A percentile compares a stretch with the other conserved stretches of the same genome.
These are phyloP conservation scores for Mycosphaerella sp. DNA, from an alignment of 2,329 filamentous ascomycete genomes.

Conservation along the genomic window DNA sequence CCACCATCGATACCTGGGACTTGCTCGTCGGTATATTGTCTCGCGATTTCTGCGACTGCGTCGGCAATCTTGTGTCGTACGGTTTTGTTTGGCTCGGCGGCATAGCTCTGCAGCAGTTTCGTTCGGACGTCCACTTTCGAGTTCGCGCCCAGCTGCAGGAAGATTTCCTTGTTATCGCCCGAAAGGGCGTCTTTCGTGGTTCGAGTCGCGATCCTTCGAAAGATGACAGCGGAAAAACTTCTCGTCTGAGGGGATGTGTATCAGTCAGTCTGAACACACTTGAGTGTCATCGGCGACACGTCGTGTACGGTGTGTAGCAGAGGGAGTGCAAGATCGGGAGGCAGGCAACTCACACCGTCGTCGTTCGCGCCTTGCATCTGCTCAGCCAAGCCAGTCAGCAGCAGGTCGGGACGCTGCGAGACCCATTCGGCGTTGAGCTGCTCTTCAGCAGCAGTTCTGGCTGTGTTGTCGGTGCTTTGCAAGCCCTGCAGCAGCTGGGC, in stretches of 20 bases:
- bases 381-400: slow-evolving; percentile 90
- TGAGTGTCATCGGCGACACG: too few species aligned
- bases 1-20: slow-evolving; percentile 28
- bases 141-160: slow-evolving; percentile 67
- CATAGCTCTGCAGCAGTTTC: slow-evolving; percentile 73
- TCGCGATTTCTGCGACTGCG: slow-evolving; percentile 90
- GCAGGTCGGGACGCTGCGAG: slow-evolving; percentile 67
- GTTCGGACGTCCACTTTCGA: slow-evolving; percentile 73
- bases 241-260: slow-evolving; percentile 55
- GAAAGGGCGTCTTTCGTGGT: slow-evolving; percentile 65
- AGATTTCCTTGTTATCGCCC: slow-evolving; percentile 72
- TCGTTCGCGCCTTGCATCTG: slow-evolving; percentile 77
- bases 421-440: slow-evolving; percentile 90
- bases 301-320: too few species aligned
- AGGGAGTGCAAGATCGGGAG: too few species aligned
- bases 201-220: slow-evolving; percentile 87
- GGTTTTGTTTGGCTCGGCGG: slow-evolving; percentile 62
- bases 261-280: slow-evolving; percentile 7
- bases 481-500: slow-evolving; percentile 80
- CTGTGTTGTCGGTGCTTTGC: slow-evolving; percentile 79
- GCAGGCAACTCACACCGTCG: slow-evolving; percentile 53
- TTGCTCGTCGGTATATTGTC: slow-evolving; percentile 80
- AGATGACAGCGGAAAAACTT: slow-evolving; percentile 88
- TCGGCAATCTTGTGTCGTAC: slow-evolving; percentile 96
- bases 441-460: slow-evolving; percentile 81